Percentiles rank a stretch among this genome's conserved stretches.
Conservation (phyloP, 2,329 filamentous ascomycete species). For the Fusarium sp. region DNA sequence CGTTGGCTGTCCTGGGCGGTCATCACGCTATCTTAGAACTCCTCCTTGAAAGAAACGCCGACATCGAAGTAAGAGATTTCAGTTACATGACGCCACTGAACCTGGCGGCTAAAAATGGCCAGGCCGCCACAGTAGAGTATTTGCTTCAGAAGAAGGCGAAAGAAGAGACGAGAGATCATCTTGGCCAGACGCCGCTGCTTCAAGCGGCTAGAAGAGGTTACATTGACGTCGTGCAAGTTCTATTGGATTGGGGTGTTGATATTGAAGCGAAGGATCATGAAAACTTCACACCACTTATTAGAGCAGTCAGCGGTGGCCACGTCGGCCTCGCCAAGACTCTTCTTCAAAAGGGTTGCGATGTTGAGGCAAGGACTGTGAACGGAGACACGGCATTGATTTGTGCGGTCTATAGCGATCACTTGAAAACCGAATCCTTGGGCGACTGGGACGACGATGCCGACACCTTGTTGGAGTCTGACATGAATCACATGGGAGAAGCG, state of each 20-base stretch:
- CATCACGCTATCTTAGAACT: not conserved
- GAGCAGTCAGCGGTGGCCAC: not conserved
- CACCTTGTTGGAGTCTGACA: not conserved
- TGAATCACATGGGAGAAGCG: not conserved
- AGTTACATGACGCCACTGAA: rapidly evolving
- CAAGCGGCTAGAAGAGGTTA: not conserved
- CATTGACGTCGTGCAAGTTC: not conserved
- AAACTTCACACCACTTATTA: rapidly evolving
- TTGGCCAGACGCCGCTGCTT: not conserved
- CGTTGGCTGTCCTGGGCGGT: not conserved
- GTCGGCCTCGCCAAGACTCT: not conserved
- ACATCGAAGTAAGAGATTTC: not conserved
- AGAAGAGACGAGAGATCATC: not conserved
- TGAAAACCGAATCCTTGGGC: not conserved
- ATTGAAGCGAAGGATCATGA: not conserved
- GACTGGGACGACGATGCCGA: not conserved
- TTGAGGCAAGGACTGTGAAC: not conserved
- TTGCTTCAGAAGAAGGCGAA: not conserved
- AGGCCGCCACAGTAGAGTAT: not conserved
- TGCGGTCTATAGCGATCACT: not conserved
- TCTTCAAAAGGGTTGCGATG: not conserved
- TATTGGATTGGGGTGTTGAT: not conserved
- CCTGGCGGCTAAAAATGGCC: not conserved
- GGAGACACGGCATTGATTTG: not conserved
- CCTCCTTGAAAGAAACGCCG: not conserved